A percentile compares a stretch with the other conserved stretches of the same genome.
phyloP scores from a whole-genome alignment of 305 asterid genomes.

The Fraxinus paxiana region DNA sequence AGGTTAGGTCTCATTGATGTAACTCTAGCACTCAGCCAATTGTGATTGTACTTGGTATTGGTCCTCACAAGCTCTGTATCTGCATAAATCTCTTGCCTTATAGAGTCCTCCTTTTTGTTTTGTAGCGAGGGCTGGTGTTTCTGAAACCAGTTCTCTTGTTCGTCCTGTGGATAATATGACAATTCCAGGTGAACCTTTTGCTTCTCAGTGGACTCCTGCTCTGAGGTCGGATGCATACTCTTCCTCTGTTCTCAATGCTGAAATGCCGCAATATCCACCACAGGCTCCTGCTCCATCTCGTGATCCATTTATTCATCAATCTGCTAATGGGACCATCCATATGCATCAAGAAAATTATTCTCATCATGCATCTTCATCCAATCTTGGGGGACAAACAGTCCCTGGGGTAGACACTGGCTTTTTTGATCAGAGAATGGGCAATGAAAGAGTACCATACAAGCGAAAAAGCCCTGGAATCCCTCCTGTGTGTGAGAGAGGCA shows the following conservation, averaged over 20 bases:
- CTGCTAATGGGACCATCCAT: constrained; percentile 40
- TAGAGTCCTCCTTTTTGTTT: constrained; percentile 15
- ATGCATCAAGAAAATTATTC: constrained; percentile 39
- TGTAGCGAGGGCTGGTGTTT: constrained; percentile 50
- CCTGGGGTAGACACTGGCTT: constrained; percentile 47
- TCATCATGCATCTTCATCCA: constrained; percentile 46
- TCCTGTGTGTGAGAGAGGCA: constrained; percentile 36
- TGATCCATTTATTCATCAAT: constrained; percentile 45
- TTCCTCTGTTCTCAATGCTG: constrained; percentile 37
- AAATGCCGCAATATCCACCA: constrained; percentile 48
- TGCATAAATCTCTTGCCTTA: constrained; percentile 11
- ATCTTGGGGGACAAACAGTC: constrained; percentile 38
- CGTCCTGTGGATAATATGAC: constrained; percentile 46
- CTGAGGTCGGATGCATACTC: constrained; percentile 45
- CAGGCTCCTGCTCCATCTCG: constrained; percentile 45
- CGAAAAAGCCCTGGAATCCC: constrained; percentile 63
- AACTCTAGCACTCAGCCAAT: not conserved
- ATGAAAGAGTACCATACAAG: constrained; percentile 54
- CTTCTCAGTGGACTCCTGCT: constrained; percentile 54
- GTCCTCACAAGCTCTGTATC: constrained; percentile 17
- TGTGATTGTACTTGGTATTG: not conserved
- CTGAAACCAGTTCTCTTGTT: constrained; percentile 46
- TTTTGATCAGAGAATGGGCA: constrained; percentile 43
- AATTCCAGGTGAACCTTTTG: constrained; percentile 40
- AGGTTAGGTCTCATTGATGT: not conserved